Percentiles rank a stretch among this genome's conserved stretches.
phyloP scores from a whole-genome alignment of 2,329 filamentous ascomycete genomes.

The Aspergillus sp. region DNA sequence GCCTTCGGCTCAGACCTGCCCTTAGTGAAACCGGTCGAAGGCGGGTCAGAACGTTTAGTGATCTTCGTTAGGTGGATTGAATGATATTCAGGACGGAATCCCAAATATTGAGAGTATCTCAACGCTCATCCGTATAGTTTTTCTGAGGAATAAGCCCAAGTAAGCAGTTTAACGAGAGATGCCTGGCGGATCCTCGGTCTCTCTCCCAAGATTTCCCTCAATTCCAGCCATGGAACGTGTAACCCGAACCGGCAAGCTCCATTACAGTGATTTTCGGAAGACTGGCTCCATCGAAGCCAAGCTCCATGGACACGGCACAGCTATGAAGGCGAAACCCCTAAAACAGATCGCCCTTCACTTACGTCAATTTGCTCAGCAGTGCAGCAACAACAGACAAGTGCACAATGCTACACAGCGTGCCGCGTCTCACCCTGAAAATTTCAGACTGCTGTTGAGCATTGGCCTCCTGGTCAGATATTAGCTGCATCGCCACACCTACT shows the following conservation, averaged over 20 bases:
- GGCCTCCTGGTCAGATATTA: background rate
- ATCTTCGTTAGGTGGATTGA: background rate
- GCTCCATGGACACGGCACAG: too few relatives aligned
- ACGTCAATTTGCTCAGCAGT: background rate
- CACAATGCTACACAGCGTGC: background rate
- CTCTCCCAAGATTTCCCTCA: background rate
- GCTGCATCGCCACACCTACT: background rate
- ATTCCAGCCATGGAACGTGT: background rate
- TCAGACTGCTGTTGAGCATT: constrained; percentile 4
- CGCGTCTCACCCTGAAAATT: background rate
- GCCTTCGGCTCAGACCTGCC: background rate
- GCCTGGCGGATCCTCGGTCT: too few relatives aligned
- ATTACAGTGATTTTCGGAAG: too few relatives aligned
- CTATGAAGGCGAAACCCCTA: too few relatives aligned
- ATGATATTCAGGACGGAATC: background rate
- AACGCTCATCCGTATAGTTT: background rate
- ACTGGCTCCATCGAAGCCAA: too few relatives aligned
- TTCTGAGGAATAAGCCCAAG: background rate
- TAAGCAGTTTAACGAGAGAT: background rate
- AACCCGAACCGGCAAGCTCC: background rate
- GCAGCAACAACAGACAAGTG: background rate
- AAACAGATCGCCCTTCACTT: background rate
- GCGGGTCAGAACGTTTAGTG: background rate
- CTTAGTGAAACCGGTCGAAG: background rate
- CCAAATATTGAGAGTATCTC: background rate